A percentile compares a stretch with the other conserved stretches of the same genome.
These are phyloP conservation scores for Coleophoma crateriformis DNA, from an alignment of 2,329 filamentous ascomycete genomes.

Conservation along the genomic window DNA sequence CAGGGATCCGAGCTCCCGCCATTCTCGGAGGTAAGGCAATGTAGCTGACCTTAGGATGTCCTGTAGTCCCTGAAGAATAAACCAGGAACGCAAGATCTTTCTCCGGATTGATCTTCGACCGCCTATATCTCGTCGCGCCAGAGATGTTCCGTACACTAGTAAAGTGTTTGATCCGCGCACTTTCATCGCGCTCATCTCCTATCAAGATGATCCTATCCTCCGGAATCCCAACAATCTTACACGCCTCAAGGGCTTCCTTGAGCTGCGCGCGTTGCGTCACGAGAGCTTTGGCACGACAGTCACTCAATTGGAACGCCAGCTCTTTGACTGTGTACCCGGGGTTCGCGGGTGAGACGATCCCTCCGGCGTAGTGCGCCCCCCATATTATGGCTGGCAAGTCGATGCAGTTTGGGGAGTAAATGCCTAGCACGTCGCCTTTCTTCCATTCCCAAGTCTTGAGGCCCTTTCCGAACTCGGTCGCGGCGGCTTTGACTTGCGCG, in stretches of 20 bases:
- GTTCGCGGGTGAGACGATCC: conserved; percentile 78
- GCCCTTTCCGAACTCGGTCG: conserved; percentile 74
- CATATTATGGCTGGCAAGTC: conserved; percentile 75
- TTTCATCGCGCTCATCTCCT: conserved; percentile 60
- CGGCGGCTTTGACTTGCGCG: conserved; percentile 56
- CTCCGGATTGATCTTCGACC: conserved; percentile 57
- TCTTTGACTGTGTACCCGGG: conserved; percentile 82
- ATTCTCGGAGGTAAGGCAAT: too few relatives aligned
- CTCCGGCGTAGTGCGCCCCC: conserved; percentile 79
- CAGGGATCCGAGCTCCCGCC: too few relatives aligned
- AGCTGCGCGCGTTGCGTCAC: conserved; percentile 68
- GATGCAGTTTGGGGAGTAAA: conserved; percentile 83
- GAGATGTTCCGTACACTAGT: conserved; percentile 61
- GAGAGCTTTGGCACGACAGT: conserved; percentile 69
- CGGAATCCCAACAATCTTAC: conserved; percentile 62
- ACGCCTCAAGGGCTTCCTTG: conserved; percentile 60
- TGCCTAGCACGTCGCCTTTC: conserved; percentile 74
- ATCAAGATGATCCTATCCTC: conserved; percentile 70
- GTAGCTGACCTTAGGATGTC: conserved; percentile 61
- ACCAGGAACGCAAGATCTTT: conserved; percentile 80
- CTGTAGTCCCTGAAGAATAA: conserved; percentile 86
- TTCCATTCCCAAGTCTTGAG: conserved; percentile 73
- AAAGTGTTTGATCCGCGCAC: conserved; percentile 63
- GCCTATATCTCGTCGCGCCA: conserved; percentile 50
- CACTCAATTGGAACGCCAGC: conserved; percentile 76